phyloP scores from a whole-genome alignment of 768 basidiomycete genomes.

The Pholiota microspora region DNA sequence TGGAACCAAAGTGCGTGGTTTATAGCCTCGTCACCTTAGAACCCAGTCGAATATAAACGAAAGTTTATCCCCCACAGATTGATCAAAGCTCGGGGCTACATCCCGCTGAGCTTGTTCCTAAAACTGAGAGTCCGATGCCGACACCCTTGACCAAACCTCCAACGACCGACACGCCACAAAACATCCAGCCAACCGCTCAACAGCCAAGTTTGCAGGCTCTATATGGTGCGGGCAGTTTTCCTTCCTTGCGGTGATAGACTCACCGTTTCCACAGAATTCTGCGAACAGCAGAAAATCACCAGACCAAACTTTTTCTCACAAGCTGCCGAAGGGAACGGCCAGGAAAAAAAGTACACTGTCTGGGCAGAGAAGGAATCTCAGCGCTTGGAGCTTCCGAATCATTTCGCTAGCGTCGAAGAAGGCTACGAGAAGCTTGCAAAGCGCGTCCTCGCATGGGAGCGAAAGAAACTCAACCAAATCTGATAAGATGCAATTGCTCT shows the following conservation, averaged over 20 bases:
- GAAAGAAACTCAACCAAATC: slow-evolving; percentile 7
- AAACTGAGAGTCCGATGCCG: background rate
- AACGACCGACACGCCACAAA: background rate
- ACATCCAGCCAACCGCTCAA: background rate
- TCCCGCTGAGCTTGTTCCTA: no score
- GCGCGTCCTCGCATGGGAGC: slow-evolving; percentile 36
- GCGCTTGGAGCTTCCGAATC: slow-evolving; percentile 40
- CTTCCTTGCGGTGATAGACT: background rate
- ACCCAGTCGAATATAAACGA: background rate
- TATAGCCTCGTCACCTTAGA: background rate
- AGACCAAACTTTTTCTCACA: slow-evolving; percentile 34
- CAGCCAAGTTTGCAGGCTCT: slow-evolving; percentile 16
- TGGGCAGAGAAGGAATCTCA: slow-evolving; percentile 48
- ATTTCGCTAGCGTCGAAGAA: slow-evolving; percentile 34
- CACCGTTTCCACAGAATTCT: slow-evolving; percentile 17
- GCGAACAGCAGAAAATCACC: slow-evolving; percentile 17
- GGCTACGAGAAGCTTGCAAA: slow-evolving; percentile 44
- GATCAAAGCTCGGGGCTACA: no score
- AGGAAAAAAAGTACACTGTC: slow-evolving; percentile 32
- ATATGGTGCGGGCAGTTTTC: slow-evolving; percentile 11
- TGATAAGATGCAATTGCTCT: background rate
- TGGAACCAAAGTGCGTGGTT: background rate
- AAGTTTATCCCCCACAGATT: background rate
- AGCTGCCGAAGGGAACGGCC: slow-evolving; percentile 21
- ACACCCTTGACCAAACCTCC: background rate